Evolutionary conservation across 805 yeast genomes (phyloP), one percentile per base, ranked within the genome.

Genomic region (Cyberlindnera petersonii): DNA sequence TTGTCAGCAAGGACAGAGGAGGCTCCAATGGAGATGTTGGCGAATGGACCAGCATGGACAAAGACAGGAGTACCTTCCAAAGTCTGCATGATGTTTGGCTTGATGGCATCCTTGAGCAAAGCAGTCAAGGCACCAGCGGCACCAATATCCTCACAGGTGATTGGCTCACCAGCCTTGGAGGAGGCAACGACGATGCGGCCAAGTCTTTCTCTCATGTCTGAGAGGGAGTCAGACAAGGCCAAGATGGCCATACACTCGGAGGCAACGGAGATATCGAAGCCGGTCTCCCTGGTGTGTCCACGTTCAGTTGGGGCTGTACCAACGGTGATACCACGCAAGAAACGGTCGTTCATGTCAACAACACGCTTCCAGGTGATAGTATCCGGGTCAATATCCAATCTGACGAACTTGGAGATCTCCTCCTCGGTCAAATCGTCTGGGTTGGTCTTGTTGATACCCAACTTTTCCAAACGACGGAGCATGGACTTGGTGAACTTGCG

Each of bases 31-130:
- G 93, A 83, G 49, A 84, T 84, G 61, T 84, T 84, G 55, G 94
- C 94, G 58, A 84, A 84, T 43, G 94, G 94, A 47, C 94, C 94
- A 36, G 93, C 93, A 59, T 84, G 94, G 33, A 84, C 86, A 52
- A 84, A 76, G 18, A 84, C 94, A 17, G 94, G 94, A 17, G 93
- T 82, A 51, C 93, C 93, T 65, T 84, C 94, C 58, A 84, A 72
- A 26, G 93, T 82, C 68, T 84, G 94, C 94, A 84, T 84, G 58
- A 84, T 68, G 57, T 84, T 84, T 48, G 94, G 94, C 59, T 84
- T 84, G 51, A 84, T 75, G 15, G 89, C 87, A 60, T 84, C 94
- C 60, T 82, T 83, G 57, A 84, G 69, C 51, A 84, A 66, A 3
- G 91, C 93, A 43, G 91, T 79, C 60, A 84, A 72, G 20, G 94